A percentile compares a stretch with the other conserved stretches of the same genome.
Evolutionary conservation across 495 filamentous ascomycete genomes (phyloP).

Genomic region (Penicillium macrosclerotiorum): DNA sequence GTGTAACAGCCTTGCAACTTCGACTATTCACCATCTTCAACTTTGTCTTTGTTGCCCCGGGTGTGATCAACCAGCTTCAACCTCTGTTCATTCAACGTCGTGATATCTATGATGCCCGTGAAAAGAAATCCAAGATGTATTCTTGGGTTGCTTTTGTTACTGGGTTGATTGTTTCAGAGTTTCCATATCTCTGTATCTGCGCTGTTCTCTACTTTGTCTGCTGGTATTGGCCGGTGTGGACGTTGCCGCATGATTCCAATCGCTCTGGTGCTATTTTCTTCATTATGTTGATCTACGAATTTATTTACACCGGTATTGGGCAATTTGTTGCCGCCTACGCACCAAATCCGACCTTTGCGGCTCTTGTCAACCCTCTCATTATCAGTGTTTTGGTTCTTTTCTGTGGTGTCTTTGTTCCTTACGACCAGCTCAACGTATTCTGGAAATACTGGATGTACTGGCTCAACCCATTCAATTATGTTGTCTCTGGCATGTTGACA

Average conservation of each 20-base stretch:
- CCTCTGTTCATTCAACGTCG: slow-evolving; percentile 53
- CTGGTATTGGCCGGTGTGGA: slow-evolving; percentile 50
- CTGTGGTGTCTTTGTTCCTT: slow-evolving; percentile 46
- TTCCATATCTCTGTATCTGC: slow-evolving; percentile 50
- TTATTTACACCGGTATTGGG: slow-evolving; percentile 56
- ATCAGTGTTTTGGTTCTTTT: slow-evolving; percentile 53
- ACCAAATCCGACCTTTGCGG: slow-evolving; percentile 51
- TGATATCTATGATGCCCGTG: slow-evolving; percentile 49
- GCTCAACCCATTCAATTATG: slow-evolving; percentile 68
- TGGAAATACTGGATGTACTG: slow-evolving; percentile 77
- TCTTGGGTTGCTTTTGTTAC: slow-evolving; percentile 52
- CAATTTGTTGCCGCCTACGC: slow-evolving; percentile 59
- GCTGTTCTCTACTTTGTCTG: slow-evolving; percentile 47
- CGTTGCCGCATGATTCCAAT: slow-evolving; percentile 32
- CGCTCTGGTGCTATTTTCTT: slow-evolving; percentile 54
- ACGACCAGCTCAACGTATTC: slow-evolving; percentile 51
- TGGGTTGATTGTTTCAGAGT: slow-evolving; percentile 47
- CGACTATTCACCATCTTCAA: slow-evolving; percentile 47
- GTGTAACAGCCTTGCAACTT: slow-evolving; percentile 25
- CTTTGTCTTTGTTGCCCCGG: slow-evolving; percentile 49
- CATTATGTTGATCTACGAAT: slow-evolving; percentile 51
- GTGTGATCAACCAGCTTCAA: slow-evolving; percentile 50
- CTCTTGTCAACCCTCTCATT: slow-evolving; percentile 55
- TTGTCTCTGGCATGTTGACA: slow-evolving; percentile 59
- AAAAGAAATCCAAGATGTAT: slow-evolving; percentile 55